A percentile compares a stretch with the other conserved stretches of the same genome.
These are phyloP conservation scores for Pichia sp. DNA, from an alignment of 1,139 yeast genomes.

Conservation along the genomic window DNA sequence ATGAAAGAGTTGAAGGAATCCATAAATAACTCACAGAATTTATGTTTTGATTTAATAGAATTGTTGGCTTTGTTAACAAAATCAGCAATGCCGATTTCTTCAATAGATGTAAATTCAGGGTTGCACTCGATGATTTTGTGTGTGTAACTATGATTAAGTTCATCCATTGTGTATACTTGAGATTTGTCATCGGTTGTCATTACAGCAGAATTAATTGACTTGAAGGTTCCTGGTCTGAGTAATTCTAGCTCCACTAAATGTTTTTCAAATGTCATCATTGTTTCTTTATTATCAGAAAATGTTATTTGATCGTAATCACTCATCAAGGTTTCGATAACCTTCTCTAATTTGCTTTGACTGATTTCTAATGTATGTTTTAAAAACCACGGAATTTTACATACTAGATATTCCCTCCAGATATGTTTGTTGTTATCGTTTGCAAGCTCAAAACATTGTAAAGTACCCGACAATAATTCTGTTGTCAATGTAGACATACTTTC, in stretches of 20 bases:
- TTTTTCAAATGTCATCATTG: conserved; percentile 20
- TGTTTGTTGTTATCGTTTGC: conserved; percentile 19
- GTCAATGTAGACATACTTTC: conserved; percentile 29
- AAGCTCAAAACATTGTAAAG: conserved; percentile 27
- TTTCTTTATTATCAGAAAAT: conserved; percentile 10
- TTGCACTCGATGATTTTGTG: conserved; percentile 29
- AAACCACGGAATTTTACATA: conserved; percentile 26
- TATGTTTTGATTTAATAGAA: conserved; percentile 16
- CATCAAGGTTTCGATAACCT: conserved; percentile 1
- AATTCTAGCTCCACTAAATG: conserved; percentile 24
- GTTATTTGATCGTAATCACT: conserved; percentile 13
- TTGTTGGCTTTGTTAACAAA: conserved; percentile 20
- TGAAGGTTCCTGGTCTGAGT: conserved; percentile 17
- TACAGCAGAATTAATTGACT: not conserved
- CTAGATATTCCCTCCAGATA: conserved; percentile 28
- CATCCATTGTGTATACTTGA: conserved; percentile 12
- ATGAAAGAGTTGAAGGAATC: conserved; percentile 23
- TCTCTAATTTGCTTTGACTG: conserved; percentile 28
- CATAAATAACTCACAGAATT: conserved; percentile 22
- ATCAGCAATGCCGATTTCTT: conserved; percentile 27
- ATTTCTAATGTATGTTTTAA: conserved; percentile 26
- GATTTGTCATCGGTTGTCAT: not conserved
- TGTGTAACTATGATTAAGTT: conserved; percentile 20
- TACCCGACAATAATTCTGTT: conserved; percentile 26
- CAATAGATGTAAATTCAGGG: conserved; percentile 33